Conservation (phyloP, 306 rosid species). For the Lupinus albus region DNA sequence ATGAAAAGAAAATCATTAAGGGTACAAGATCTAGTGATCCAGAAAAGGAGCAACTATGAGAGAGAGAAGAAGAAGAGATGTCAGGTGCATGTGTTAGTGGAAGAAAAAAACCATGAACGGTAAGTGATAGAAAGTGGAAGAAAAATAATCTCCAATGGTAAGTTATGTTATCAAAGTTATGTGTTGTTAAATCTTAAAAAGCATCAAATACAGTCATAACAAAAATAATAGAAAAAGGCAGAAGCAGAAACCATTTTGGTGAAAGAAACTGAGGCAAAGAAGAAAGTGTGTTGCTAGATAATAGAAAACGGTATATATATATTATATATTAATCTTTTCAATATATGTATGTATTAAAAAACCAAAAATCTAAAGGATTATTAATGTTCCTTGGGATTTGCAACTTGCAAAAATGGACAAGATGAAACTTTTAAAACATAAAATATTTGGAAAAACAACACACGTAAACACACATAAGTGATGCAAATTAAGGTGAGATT, state of each 20-base stretch:
- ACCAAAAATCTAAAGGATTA: slow-evolving; percentile 36
- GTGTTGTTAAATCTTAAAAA: slow-evolving; percentile 42
- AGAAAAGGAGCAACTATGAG: slow-evolving; percentile 28
- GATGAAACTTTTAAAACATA: slow-evolving; percentile 1
- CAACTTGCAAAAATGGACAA: slow-evolving; percentile 40
- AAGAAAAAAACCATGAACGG: slow-evolving; percentile 31
- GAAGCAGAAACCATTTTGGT: slow-evolving; percentile 56
- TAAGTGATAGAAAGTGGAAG: background rate
- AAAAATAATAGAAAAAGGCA: slow-evolving; percentile 29
- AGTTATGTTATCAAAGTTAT: slow-evolving; percentile 31
- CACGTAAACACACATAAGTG: background rate
- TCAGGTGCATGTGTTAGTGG: slow-evolving; percentile 39
- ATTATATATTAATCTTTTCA: background rate
- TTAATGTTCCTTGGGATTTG: slow-evolving; percentile 47
- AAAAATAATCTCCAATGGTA: slow-evolving; percentile 9
- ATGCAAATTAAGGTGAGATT: slow-evolving; percentile 7
- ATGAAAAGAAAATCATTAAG: background rate
- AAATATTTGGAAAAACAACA: background rate
- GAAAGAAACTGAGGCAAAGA: slow-evolving; percentile 53
- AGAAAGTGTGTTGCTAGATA: slow-evolving; percentile 45
- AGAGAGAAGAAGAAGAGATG: background rate
- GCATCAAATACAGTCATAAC: slow-evolving; percentile 43
- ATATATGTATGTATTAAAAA: background rate
- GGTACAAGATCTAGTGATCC: slow-evolving; percentile 35
- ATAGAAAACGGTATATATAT: slow-evolving; percentile 22